Base-by-base conservation (phyloP, 2,329 filamentous ascomycete genomes). In the Alternaria solani region DNA sequence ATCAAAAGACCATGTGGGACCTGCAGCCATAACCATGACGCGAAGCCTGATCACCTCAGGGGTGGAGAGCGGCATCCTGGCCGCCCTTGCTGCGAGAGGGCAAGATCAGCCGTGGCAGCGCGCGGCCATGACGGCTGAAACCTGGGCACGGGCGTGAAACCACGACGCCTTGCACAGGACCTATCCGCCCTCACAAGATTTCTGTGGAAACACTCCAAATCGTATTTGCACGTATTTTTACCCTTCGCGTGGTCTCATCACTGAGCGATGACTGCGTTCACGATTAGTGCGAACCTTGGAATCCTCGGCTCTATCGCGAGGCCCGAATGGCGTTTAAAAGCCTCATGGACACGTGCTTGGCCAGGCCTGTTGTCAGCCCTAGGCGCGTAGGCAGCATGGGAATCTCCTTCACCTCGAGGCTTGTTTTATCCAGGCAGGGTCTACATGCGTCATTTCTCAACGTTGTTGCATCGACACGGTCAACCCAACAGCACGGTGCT, bases 31-130 rank as follows among this genome's bases (percentile, higher is more conserved):
- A 26, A 30, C 32, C 28, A 49, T 57, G 46, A 57, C 26, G 46
- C 42, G 43, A 55, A 48, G 43, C 30, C 26, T 49, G 56, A 60
- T 60, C 57, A 55, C 26, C 46, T 26, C 57, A 34, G 30, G 57
- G 57, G 44, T 59, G 18, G 18, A 9, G 23, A 25, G 42, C 38
- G 30, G 42, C 32, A 36, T 42, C 20, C 38, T 36, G 26, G 28
- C 28, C 36, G 12, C 46, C 55, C 25, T 44, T 12, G 20, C 36
- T 18, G 23, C 30, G 30, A 51, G 25, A 30, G n/a, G 23, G 39
- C 36, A 46, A 39, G 53, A 47, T 51, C 32, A 51, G 26, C 46
- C 7, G 25, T 38, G 53, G 46, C 26, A 32, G 14, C 28, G 14
- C 38, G 38, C 26, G 30, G n/a, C 20, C 20, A 49, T 30, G 11